Percentiles rank a stretch among this genome's conserved stretches.
Evolutionary conservation across 441 rosid species (phyloP).

Genomic region (Euphorbia schlechtendalii): DNA sequence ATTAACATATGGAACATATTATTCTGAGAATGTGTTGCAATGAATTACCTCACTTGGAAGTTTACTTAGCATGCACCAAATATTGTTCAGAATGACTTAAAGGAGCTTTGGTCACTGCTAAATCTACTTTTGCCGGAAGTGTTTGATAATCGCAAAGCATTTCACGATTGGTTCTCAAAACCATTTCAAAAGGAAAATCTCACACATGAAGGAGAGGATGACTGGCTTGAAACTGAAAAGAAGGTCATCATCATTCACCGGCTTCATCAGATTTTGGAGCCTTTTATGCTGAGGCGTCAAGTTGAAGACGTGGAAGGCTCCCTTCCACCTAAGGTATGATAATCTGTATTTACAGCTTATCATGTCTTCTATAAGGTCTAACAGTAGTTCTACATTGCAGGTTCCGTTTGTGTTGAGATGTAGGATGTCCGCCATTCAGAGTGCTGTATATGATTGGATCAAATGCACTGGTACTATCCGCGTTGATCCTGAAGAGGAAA

Average conservation of each 20-base stretch:
- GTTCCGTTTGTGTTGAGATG: constrained; percentile 85
- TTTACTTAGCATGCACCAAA: neutral
- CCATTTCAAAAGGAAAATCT: constrained; percentile 93
- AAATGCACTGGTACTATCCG: constrained; percentile 96
- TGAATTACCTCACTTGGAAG: neutral
- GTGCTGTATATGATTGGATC: constrained; percentile 98
- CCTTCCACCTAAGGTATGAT: constrained; percentile 96
- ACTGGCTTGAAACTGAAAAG: constrained; percentile 99
- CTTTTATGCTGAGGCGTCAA: constrained; percentile 99
- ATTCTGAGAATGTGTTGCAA: constrained; percentile 1
- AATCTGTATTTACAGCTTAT: constrained; percentile 9
- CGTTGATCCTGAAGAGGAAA: constrained; percentile 96
- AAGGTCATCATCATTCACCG: constrained; percentile 97
- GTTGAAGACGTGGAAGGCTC: constrained; percentile 99
- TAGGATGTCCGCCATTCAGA: constrained; percentile 96
- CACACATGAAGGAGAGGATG: constrained; percentile 84
- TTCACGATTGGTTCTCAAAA: constrained; percentile 99
- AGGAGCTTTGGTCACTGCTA: constrained; percentile 98
- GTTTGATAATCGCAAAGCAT: constrained; percentile 96
- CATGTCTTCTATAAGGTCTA: constrained; percentile 21
- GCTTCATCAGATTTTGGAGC: constrained; percentile 99
- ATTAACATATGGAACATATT: neutral
- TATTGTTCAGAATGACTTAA: constrained; percentile 78
- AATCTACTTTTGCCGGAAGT: constrained; percentile 99
- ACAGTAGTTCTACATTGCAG: constrained; percentile 45